phyloP scores from a whole-genome alignment of 805 yeast species.

The Candida tammaniensis region DNA sequence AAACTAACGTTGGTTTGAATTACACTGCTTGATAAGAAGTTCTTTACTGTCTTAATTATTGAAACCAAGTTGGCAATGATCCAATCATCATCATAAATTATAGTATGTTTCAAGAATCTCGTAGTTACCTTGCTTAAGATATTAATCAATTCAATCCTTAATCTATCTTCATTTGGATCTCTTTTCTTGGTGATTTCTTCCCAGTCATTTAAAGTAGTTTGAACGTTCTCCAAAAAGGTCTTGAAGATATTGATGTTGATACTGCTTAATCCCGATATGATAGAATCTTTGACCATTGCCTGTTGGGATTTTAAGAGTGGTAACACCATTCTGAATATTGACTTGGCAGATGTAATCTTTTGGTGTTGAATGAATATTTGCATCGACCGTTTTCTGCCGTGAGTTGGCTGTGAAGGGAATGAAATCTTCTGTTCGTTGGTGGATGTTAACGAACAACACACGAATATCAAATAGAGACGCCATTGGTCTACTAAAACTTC shows the following conservation, averaged over 20 bases:
- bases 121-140: conserved; percentile 67
- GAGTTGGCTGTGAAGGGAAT: conserved; percentile 50
- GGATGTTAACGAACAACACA: conserved; percentile 86
- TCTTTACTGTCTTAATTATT: conserved; percentile 60
- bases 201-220: conserved; percentile 52
- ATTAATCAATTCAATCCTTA: conserved; percentile 77
- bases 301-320: conserved; percentile 76
- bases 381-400: conserved; percentile 72
- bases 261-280: conserved; percentile 85
- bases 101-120: conserved; percentile 48
- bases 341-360: conserved; percentile 86
- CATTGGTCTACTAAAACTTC: conserved; percentile 80
- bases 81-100: conserved; percentile 63
- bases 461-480: conserved; percentile 85
- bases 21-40: conserved; percentile 51
- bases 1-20: conserved; percentile 67
- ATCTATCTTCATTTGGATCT: conserved; percentile 36
- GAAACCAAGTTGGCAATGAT: conserved; percentile 60
- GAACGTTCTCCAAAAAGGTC: conserved; percentile 75
- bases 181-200: conserved; percentile 32
- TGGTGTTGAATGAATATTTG: conserved; percentile 86
- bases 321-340: conserved; percentile 82
- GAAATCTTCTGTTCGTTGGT: conserved; percentile 79
- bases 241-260: conserved; percentile 86
- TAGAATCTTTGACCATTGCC: conserved; percentile 72